Evolutionary conservation across 257 asterid genomes (phyloP).

Genomic region (Verbena officinalis): DNA sequence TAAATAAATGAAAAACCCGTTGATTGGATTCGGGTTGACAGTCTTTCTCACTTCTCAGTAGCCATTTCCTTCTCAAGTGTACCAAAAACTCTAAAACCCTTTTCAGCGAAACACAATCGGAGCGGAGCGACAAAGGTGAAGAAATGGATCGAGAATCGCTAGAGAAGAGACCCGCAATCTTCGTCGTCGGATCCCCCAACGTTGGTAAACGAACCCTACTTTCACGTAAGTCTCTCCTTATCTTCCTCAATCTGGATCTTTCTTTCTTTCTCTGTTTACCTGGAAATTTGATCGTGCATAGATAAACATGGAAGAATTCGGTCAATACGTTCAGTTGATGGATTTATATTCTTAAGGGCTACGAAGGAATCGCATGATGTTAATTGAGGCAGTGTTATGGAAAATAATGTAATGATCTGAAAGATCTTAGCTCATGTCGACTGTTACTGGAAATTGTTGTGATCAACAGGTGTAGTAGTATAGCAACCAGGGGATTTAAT

Average conservation of each 20-base stretch:
- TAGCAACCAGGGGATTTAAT: constrained; percentile 5
- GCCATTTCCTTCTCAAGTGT: too few relatives aligned
- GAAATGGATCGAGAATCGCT: constrained; percentile 50
- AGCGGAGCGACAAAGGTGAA: constrained; percentile 9
- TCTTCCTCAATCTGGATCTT: constrained; percentile 6
- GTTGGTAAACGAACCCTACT: constrained; percentile 91
- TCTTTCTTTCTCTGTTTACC: background rate
- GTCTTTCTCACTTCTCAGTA: too few relatives aligned
- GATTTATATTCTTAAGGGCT: background rate
- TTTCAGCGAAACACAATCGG: background rate
- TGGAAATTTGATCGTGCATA: background rate
- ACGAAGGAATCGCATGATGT: constrained; percentile 9
- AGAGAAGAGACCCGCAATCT: constrained; percentile 73
- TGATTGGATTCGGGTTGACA: too few relatives aligned
- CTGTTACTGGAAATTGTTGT: background rate
- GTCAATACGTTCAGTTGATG: background rate
- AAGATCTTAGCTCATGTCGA: background rate
- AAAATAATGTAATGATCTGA: constrained; percentile 7
- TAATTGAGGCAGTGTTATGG: background rate
- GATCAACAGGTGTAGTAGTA: background rate
- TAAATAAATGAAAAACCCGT: too few relatives aligned
- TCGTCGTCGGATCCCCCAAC: constrained; percentile 73
- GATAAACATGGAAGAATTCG: background rate
- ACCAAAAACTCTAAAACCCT: constrained; percentile 2
- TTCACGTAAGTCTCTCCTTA: constrained; percentile 58